Percentiles rank a stretch among this genome's conserved stretches.
These are phyloP conservation scores for Suhomyces coccinellae DNA, from an alignment of 1,139 yeast genomes.

Conservation along the genomic window DNA sequence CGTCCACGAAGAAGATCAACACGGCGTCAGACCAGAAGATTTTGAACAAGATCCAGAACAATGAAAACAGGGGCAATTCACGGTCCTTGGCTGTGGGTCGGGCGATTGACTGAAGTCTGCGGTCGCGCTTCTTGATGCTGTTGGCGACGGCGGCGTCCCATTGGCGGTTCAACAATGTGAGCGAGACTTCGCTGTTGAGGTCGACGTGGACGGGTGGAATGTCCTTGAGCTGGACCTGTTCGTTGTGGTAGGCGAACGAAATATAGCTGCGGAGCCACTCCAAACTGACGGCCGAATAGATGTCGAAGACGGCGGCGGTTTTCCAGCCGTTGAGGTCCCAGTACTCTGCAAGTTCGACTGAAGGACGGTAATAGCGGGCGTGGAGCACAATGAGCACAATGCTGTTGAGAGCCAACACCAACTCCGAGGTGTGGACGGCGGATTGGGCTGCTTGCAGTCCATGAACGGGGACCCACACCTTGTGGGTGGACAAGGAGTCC, in stretches of 20 bases:
- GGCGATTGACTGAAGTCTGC: constrained; percentile 9
- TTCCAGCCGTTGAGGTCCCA: constrained; percentile 38
- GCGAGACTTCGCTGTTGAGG: constrained; percentile 23
- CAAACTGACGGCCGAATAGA: constrained; percentile 26
- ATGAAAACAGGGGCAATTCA: constrained; percentile 14
- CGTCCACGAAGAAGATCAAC: constrained; percentile 18
- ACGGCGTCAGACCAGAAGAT: constrained; percentile 17
- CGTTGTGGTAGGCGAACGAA: constrained; percentile 21
- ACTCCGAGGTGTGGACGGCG: constrained; percentile 16
- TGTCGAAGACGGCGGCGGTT: constrained; percentile 23
- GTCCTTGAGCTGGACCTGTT: constrained; percentile 22
- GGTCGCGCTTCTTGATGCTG: constrained; percentile 17
- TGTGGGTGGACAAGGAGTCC: constrained; percentile 29
- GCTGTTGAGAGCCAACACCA: constrained; percentile 26
- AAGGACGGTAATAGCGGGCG: constrained; percentile 41
- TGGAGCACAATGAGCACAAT: constrained; percentile 40
- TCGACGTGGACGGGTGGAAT: constrained; percentile 28
- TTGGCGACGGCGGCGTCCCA: constrained; percentile 24
- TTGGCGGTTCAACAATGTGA: constrained; percentile 18
- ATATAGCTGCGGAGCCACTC: constrained; percentile 26
- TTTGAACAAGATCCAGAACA: constrained; percentile 19
- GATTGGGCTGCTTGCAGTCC: constrained; percentile 20
- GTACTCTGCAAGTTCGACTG: constrained; percentile 42
- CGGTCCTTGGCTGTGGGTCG: constrained; percentile 19
- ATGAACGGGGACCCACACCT: constrained; percentile 26